Evolutionary conservation across 2,329 filamentous ascomycete species (phyloP).

Genomic region (Fusarium sp.): DNA sequence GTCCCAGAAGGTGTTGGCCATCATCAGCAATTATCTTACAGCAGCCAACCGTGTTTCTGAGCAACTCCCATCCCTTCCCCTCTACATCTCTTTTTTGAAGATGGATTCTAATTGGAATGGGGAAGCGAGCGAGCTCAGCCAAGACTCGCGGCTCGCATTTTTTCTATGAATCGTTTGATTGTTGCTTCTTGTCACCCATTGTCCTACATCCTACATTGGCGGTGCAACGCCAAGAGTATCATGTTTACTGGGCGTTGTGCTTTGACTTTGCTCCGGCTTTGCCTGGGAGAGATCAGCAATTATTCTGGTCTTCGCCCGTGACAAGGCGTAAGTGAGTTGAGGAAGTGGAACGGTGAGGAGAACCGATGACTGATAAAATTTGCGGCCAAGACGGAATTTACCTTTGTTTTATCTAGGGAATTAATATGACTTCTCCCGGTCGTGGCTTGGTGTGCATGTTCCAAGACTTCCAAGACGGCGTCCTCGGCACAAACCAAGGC

Average conservation of each 20-base stretch:
- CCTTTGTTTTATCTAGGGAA: constrained; percentile 24
- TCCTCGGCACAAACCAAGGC: constrained; percentile 46
- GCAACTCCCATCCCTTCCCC: constrained; percentile 16
- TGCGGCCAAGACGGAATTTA: constrained; percentile 24
- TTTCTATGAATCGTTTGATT: constrained; percentile 9
- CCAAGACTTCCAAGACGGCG: constrained; percentile 48
- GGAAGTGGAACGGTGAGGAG: constrained; percentile 3
- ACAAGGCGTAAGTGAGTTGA: constrained; percentile 4
- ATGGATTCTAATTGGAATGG: constrained; percentile 29
- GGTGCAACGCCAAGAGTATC: constrained; percentile 37
- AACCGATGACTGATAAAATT: constrained; percentile 19
- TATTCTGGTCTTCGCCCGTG: background rate
- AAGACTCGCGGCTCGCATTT: constrained; percentile 27
- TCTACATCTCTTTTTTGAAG: constrained; percentile 6
- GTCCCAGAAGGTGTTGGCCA: constrained; percentile 7
- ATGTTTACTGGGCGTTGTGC: constrained; percentile 33
- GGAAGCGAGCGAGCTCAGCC: constrained; percentile 35
- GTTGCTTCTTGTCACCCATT: constrained; percentile 14
- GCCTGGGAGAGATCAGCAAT: background rate
- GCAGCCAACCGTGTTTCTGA: constrained; percentile 29
- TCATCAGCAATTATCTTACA: constrained; percentile 12
- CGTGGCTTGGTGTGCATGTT: constrained; percentile 32
- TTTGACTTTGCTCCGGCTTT: constrained; percentile 20
- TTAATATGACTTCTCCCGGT: constrained; percentile 10
- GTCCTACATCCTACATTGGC: constrained; percentile 43